Evolutionary conservation across 805 yeast species (phyloP).

Genomic region (Torulaspora quercuum): DNA sequence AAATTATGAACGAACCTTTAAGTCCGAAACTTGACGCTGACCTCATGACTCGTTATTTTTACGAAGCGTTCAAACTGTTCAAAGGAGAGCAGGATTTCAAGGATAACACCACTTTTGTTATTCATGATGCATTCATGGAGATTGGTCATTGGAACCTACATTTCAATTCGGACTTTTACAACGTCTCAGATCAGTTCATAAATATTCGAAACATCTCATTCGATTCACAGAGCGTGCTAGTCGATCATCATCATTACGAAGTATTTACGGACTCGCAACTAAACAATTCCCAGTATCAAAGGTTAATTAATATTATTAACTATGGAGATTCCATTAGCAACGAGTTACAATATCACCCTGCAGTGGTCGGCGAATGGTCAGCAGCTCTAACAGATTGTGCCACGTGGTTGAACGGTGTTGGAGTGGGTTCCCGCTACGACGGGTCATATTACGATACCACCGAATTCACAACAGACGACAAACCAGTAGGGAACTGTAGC

Average conservation of each 20-base stretch:
- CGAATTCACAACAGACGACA: slow-evolving; percentile 12
- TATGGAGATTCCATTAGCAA: slow-evolving; percentile 33
- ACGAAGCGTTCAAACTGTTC: slow-evolving; percentile 34
- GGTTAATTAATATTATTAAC: slow-evolving; percentile 34
- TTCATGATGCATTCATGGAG: slow-evolving; percentile 64
- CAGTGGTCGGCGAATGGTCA: slow-evolving; percentile 67
- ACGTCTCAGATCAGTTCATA: slow-evolving; percentile 35
- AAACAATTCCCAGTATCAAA: slow-evolving; percentile 36
- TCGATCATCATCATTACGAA: slow-evolving; percentile 91
- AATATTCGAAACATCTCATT: slow-evolving; percentile 38
- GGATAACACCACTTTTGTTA: slow-evolving; percentile 45
- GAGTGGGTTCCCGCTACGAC: slow-evolving; percentile 61
- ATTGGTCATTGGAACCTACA: slow-evolving; percentile 54
- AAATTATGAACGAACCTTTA: slow-evolving; percentile 70
- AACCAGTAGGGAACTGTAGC: slow-evolving; percentile 43
- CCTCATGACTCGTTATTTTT: slow-evolving; percentile 34
- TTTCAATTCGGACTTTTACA: slow-evolving; percentile 34
- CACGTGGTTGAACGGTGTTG: slow-evolving; percentile 65
- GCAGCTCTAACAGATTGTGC: slow-evolving; percentile 72
- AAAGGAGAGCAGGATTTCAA: slow-evolving; percentile 20
- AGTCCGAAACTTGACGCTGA: slow-evolving; percentile 47
- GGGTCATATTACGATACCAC: slow-evolving; percentile 41
- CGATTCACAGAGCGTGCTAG: slow-evolving; percentile 56
- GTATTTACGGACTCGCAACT: slow-evolving; percentile 70
- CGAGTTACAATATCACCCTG: slow-evolving; percentile 43